Evolutionary conservation across 1,139 yeast genomes (phyloP).

Genomic region (Ogataea hybrid): DNA sequence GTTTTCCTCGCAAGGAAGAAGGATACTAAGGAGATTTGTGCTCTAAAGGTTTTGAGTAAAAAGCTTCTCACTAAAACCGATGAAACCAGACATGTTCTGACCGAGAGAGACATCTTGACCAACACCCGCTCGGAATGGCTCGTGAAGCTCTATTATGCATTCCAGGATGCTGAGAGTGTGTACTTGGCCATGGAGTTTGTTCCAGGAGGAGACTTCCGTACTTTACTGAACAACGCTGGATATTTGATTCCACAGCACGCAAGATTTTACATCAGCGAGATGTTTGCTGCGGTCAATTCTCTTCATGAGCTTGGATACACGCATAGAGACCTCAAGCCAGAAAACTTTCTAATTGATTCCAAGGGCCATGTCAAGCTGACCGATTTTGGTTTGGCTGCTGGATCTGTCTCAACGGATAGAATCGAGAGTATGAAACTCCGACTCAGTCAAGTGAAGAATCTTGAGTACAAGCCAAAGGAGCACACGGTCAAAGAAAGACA

Average conservation of each 20-base stretch:
- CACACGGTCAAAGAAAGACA: conserved; percentile 86
- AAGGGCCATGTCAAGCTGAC: conserved; percentile 96
- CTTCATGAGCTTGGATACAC: conserved; percentile 94
- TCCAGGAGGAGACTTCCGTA: conserved; percentile 98
- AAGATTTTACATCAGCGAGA: conserved; percentile 89
- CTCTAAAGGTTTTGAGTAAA: conserved; percentile 88
- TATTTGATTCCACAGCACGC: conserved; percentile 94
- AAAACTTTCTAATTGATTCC: conserved; percentile 90
- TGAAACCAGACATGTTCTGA: conserved; percentile 92
- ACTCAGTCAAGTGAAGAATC: conserved; percentile 75
- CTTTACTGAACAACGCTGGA: conserved; percentile 89
- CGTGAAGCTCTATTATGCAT: conserved; percentile 88
- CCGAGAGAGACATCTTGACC: conserved; percentile 94
- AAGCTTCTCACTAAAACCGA: conserved; percentile 82
- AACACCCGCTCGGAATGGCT: conserved; percentile 96
- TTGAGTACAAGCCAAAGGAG: conserved; percentile 69
- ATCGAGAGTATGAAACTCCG: conserved; percentile 90
- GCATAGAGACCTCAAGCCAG: conserved; percentile 97
- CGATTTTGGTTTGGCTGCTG: conserved; percentile 97
- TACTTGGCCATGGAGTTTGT: conserved; percentile 98
- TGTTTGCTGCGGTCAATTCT: conserved; percentile 93
- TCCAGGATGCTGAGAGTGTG: conserved; percentile 88
- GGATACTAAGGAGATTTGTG: conserved; percentile 95
- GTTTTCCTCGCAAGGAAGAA: conserved; percentile 92
- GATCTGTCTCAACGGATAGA: conserved; percentile 88